phyloP scores from a whole-genome alignment of 1,139 yeast genomes.

The Hansenula sp. region DNA sequence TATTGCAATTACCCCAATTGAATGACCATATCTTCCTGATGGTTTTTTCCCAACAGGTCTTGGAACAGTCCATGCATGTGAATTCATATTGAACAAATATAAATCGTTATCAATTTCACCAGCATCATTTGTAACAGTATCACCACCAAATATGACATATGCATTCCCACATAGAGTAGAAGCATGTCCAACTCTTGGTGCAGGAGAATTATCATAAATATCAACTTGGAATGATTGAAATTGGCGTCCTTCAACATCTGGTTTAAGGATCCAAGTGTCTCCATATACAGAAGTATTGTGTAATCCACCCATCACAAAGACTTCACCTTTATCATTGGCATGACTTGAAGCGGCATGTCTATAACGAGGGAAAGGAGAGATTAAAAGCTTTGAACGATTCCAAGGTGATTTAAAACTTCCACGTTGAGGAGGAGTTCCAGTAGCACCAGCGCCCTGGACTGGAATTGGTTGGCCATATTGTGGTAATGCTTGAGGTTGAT shows the following conservation, averaged over 20 bases:
- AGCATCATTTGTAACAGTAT: slow-evolving; percentile 73
- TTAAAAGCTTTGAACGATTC: slow-evolving; percentile 63
- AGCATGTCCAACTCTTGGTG: slow-evolving; percentile 97
- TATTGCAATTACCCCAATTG: slow-evolving; percentile 56
- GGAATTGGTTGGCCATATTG: slow-evolving; percentile 2
- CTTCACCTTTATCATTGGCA: slow-evolving; percentile 75
- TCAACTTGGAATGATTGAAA: slow-evolving; percentile 47
- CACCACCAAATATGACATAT: slow-evolving; percentile 93
- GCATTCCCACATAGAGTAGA: slow-evolving; percentile 93
- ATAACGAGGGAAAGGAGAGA: slow-evolving; percentile 91
- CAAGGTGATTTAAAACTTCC: slow-evolving; percentile 51
- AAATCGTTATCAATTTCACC: slow-evolving; percentile 85
- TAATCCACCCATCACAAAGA: slow-evolving; percentile 91
- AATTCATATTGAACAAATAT: slow-evolving; percentile 85
- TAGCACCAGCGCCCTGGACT: not conserved
- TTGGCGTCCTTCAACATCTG: slow-evolving; percentile 31
- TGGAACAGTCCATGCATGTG: slow-evolving; percentile 88
- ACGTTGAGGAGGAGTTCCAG: slow-evolving; percentile 7
- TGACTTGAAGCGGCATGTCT: slow-evolving; percentile 84
- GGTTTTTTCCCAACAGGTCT: slow-evolving; percentile 81
- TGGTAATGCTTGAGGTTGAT: not conserved
- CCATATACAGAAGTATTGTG: slow-evolving; percentile 92
- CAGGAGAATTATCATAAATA: slow-evolving; percentile 69
- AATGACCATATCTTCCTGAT: slow-evolving; percentile 91
- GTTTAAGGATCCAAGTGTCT: slow-evolving; percentile 80